Conservation (phyloP, 2,329 filamentous ascomycete species). For the Ramularia endophylla region DNA sequence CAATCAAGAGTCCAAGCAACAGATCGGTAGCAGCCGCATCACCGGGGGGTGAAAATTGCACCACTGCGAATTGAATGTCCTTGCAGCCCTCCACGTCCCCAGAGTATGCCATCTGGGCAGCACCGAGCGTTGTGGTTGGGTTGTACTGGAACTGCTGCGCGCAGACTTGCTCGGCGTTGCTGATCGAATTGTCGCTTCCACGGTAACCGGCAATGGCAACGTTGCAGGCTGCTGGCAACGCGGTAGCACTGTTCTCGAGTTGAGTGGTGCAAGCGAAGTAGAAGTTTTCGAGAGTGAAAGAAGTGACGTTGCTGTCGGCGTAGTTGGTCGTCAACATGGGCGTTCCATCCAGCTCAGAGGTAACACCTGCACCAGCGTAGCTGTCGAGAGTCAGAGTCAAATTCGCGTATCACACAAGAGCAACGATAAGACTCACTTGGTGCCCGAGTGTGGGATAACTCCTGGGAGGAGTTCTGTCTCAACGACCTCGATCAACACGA, state of each 20-base stretch:
- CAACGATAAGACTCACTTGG: neutral
- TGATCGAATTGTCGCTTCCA: neutral
- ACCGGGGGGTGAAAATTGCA: neutral
- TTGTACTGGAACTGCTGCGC: neutral
- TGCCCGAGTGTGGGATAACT: no score
- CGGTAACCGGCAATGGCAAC: neutral
- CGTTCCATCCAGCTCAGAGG: neutral
- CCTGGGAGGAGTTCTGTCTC: no score
- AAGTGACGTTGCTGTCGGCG: neutral
- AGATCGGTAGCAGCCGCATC: neutral
- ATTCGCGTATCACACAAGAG: neutral
- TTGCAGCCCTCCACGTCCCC: neutral
- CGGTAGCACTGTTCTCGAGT: neutral
- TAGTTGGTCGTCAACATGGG: neutral
- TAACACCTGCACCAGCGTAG: neutral
- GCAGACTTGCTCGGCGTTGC: neutral
- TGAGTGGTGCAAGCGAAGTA: neutral
- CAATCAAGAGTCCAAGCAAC: no score
- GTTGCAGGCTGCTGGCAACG: neutral
- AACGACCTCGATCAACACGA: no score
- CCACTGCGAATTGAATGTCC: neutral
- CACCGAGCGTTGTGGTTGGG: neutral
- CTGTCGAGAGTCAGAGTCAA: neutral
- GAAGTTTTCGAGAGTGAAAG: constrained; percentile 1
- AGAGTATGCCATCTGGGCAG: neutral